Percentiles rank a stretch among this genome's conserved stretches.
Conservation (phyloP, 2,329 filamentous ascomycete genomes). For the Xylaria sp. region DNA sequence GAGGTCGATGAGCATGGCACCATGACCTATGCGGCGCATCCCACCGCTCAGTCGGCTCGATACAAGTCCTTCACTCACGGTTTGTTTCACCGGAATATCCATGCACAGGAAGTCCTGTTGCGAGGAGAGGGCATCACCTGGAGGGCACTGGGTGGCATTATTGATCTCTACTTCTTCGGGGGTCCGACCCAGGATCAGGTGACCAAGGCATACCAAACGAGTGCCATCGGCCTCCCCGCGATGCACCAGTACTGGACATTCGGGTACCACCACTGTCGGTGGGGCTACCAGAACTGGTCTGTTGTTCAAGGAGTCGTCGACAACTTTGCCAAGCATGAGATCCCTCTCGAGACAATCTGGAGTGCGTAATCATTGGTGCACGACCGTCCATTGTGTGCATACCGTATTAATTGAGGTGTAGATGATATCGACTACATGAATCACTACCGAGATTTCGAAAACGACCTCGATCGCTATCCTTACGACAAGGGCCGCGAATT, state of each 20-base stretch:
- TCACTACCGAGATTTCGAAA: slow-evolving; percentile 64
- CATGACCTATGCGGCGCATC: slow-evolving; percentile 59
- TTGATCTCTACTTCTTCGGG: slow-evolving; percentile 81
- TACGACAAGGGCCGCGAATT: slow-evolving; percentile 64
- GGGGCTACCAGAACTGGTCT: slow-evolving; percentile 79
- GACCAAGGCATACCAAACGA: slow-evolving; percentile 71
- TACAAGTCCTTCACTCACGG: slow-evolving; percentile 76
- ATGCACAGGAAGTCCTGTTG: slow-evolving; percentile 75
- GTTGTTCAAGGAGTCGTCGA: slow-evolving; percentile 69
- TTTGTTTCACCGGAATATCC: slow-evolving; percentile 77
- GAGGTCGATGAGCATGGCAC: slow-evolving; percentile 56
- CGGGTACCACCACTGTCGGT: slow-evolving; percentile 83
- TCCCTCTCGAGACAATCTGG: slow-evolving; percentile 78
- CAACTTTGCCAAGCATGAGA: slow-evolving; percentile 66
- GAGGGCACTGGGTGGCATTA: slow-evolving; percentile 74
- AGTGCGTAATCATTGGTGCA: slow-evolving; percentile 37
- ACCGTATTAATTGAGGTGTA: slow-evolving; percentile 51
- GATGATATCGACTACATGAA: slow-evolving; percentile 77
- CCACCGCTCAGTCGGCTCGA: slow-evolving; percentile 55
- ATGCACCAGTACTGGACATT: slow-evolving; percentile 85
- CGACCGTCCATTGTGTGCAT: slow-evolving; percentile 35
- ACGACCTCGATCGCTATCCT: slow-evolving; percentile 62
- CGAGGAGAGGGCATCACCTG: slow-evolving; percentile 69
- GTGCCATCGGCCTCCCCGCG: slow-evolving; percentile 71
- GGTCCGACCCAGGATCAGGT: slow-evolving; percentile 73